A percentile compares a stretch with the other conserved stretches of the same genome.
Evolutionary conservation across 192 early-diverging fungal species (phyloP).

Genomic region (Podila minutissima): DNA sequence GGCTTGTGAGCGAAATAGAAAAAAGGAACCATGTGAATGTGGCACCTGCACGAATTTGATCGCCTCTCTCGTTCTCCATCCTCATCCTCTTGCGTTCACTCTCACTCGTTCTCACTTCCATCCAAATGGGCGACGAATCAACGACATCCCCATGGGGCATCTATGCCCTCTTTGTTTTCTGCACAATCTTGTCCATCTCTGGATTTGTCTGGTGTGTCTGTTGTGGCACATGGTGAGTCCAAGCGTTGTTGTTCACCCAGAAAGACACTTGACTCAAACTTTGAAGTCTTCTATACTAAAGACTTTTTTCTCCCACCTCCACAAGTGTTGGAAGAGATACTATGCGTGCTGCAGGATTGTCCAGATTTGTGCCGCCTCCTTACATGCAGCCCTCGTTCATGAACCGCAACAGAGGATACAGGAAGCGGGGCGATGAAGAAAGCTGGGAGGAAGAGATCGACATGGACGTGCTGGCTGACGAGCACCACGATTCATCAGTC

Average conservation of each 20-base stretch:
- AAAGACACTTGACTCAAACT: no score
- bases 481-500: conserved; percentile 46
- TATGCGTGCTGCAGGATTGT: conserved; percentile 43
- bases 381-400: conserved; percentile 51
- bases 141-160: conserved; percentile 32
- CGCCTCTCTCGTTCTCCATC: no score
- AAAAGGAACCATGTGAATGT: no score
- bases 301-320: neutral
- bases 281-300: neutral
- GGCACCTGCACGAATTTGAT: no score
- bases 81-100: neutral
- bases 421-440: conserved; percentile 37
- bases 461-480: conserved; percentile 46
- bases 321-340: conserved; percentile 41
- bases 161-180: conserved; percentile 33
- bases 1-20: no score
- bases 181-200: conserved; percentile 23
- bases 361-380: conserved; percentile 36
- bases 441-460: conserved; percentile 38
- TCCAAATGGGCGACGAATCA: conserved; percentile 14
- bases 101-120: neutral
- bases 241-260: no score
- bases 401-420: conserved; percentile 25
- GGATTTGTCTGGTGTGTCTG: conserved; percentile 49
- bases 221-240: conserved; percentile 48